Evolutionary conservation across 1,284 basidiomycete species (phyloP), one percentile per base, ranked within the genome.

Genomic region (Sanghuangporus weigelae): DNA sequence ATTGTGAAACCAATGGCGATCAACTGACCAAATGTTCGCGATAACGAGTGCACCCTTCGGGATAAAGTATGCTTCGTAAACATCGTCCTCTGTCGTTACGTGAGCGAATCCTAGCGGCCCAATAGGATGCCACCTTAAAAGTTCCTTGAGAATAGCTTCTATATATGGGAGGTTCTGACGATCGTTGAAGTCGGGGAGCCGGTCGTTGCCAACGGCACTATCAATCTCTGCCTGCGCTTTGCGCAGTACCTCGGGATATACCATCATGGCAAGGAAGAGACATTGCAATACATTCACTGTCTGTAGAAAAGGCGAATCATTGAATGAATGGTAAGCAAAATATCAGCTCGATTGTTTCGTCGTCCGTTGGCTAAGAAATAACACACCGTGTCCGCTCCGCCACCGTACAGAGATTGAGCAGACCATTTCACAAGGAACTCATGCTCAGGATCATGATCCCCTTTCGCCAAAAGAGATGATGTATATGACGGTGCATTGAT

Each of bases 211-310:
- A 54, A 79, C 68, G 7, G 80, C 76, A 5, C 69, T 65, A 66
- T 80, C 78, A 7, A 81, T 66, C 64, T 80, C 78, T 54, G 69
- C 72, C 57, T 77, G 78, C 12, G 78, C 79, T 56, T 71, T 74
- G 7, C 67, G 68, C 63, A 78, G 77, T 11, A 76, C 70, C 7
- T 77, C 75, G 0, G 77, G 79, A 60, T 76, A 70, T 48, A 75
- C 65, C 8, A 74, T 65, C 74, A 79, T 76, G 3, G 74, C 73
- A 10, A 79, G 70, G 67, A 78, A 73, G 67, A 79, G 78, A 21
- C n/a, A 26, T 7, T 19, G 8, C 5, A 60, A 12, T 31, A 36
- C 50, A 49, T 44, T 23, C 14, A 60, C 42, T 8, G 58, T 58
- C 57, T 58, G 23, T 16, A 23, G 26, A 51, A 23, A 23, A 11